Evolutionary conservation across 495 filamentous ascomycete genomes (phyloP), one percentile per base, ranked within the genome.

Genomic region (Penicillium parvum): DNA sequence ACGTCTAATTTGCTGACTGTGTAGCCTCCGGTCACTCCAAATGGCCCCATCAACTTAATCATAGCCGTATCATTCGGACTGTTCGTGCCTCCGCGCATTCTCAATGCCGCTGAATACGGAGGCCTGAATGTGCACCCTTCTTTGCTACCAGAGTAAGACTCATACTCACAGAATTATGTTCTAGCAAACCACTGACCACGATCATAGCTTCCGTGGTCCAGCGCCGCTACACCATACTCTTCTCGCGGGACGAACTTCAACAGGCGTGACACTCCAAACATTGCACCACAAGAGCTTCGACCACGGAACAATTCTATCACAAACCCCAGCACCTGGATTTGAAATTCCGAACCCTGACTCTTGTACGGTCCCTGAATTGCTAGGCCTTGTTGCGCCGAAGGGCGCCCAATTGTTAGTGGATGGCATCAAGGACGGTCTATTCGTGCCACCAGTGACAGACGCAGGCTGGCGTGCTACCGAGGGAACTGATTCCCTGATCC

Each of bases 61-160:
- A 76, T 97, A 23, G 89, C 90, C 16, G 94, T 96, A n/a, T 96
- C 92, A 5, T 98, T 97, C 61, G 92, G 92, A 3, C 76, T 94
- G 11, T 83, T 95, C 36, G 80, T 98, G 7, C 94, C 92, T 1
- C 77, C 79, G 4, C 74, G 85, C 3, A 76, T 96, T 11, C 72
- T 97, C 29, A 72, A 69, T 18, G 62, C 52, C 4, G 75, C 85
- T 11, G 73, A 76, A 42, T 95, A 91, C 65, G 90, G 90, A 45
- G 92, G 92, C 0, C 63, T 97, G 16, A 98, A 98, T 65, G 75
- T 98, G 3, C 92, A 98, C 58, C 92, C 92, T 1, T 96, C 91
- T n/a, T 59, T 95, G 5, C 79, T 98, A 9, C 92, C 92, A 6
- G 82, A 90, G 83, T 87, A 74, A 34, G 76, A n/a, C n/a, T 57